Evolutionary conservation across 1,284 basidiomycete genomes (phyloP).

Genomic region (Tausonia pullulans): DNA sequence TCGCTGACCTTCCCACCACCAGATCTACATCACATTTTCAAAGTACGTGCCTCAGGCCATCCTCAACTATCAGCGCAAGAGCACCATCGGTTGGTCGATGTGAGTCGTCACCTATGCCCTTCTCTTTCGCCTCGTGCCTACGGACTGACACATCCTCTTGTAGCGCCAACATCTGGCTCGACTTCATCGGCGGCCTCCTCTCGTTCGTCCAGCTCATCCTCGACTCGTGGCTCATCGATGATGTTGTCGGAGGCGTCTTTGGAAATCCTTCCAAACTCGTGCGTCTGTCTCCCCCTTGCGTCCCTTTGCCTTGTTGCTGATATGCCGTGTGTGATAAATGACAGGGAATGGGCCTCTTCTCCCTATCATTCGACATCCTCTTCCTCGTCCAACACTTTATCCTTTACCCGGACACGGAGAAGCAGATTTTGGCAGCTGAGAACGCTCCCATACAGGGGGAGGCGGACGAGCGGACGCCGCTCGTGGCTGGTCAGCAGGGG

Average conservation of each 20-base stretch:
- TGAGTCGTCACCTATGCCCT: too few relatives aligned
- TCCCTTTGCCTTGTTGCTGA: background rate
- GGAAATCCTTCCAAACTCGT: constrained; percentile 15
- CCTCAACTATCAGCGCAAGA: constrained; percentile 29
- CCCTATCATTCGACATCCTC: constrained; percentile 8
- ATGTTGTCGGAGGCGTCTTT: background rate
- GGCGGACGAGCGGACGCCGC: background rate
- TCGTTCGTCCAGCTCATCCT: constrained; percentile 33
- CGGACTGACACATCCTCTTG: too few relatives aligned
- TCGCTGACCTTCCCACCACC: too few relatives aligned
- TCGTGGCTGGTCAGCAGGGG: background rate
- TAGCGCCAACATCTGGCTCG: constrained; percentile 25
- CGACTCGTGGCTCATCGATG: constrained; percentile 5
- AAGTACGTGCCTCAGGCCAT: constrained; percentile 35
- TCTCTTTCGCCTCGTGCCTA: too few relatives aligned
- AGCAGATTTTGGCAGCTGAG: background rate
- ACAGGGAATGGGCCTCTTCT: constrained; percentile 2
- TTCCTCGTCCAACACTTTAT: constrained; percentile 16
- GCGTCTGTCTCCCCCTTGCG: background rate
- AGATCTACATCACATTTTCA: constrained; percentile 22
- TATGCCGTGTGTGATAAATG: background rate
- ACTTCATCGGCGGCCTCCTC: constrained; percentile 30
- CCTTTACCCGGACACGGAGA: constrained; percentile 3
- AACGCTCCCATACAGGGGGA: background rate
- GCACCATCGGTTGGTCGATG: constrained; percentile 30